Percentiles rank a stretch among this genome's conserved stretches.
phyloP scores from a whole-genome alignment of 2,329 filamentous ascomycete species.

The Cephalotrichum gorgonifer region DNA sequence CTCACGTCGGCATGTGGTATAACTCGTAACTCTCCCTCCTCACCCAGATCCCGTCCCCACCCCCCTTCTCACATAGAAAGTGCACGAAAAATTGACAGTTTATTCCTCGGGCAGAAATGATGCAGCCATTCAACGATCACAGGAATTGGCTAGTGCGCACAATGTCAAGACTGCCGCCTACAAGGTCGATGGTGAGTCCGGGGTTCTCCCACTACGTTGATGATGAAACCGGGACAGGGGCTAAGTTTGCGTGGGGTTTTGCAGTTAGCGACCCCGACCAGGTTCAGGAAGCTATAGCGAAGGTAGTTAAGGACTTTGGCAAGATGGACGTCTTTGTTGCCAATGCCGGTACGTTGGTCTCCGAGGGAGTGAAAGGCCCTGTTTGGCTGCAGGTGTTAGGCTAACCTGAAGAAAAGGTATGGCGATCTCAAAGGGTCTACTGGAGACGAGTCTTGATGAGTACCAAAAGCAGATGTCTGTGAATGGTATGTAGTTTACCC shows the following conservation, averaged over 20 bases:
- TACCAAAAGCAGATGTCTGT: constrained; percentile 61
- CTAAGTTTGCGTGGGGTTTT: no score
- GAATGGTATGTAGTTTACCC: no score
- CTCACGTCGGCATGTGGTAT: constrained; percentile 24
- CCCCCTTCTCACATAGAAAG: no score
- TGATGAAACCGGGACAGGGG: no score
- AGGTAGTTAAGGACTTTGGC: constrained; percentile 64
- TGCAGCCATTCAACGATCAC: background rate
- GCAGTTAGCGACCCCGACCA: constrained; percentile 13
- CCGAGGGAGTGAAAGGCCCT: background rate
- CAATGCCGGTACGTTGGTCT: constrained; percentile 50
- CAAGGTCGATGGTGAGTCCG: background rate
- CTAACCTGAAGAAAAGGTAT: no score
- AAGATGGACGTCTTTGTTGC: constrained; percentile 66
- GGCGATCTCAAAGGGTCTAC: constrained; percentile 24
- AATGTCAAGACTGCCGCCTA: background rate
- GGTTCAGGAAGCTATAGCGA: constrained; percentile 42
- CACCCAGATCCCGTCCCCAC: no score
- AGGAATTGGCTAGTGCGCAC: constrained; percentile 2
- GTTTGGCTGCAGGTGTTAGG: background rate
- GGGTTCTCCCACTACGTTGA: background rate
- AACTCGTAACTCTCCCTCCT: constrained; percentile 11
- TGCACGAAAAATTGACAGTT: background rate
- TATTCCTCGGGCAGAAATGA: background rate
- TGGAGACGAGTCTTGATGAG: constrained; percentile 56